These are phyloP conservation scores for Clonostachys chloroleuca DNA, from an alignment of 2,329 filamentous ascomycete genomes.

Conservation along the genomic window DNA sequence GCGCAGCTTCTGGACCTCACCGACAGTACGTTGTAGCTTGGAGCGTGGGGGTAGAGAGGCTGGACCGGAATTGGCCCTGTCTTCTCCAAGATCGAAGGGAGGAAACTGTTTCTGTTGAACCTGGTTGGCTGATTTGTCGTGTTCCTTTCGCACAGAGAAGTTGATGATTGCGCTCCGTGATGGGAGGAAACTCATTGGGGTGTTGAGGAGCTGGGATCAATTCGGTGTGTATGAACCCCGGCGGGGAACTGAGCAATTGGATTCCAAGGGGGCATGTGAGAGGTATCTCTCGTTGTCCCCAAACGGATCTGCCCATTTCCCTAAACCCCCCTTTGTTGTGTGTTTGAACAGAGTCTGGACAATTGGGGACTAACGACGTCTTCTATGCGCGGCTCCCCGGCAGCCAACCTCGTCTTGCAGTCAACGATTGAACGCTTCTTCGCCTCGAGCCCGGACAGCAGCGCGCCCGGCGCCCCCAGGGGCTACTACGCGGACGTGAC, in stretches of 20 bases:
- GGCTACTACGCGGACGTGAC: conserved; percentile 77
- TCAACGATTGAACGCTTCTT: conserved; percentile 89
- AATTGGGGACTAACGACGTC: neutral
- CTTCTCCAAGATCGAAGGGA: neutral
- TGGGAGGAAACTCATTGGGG: conserved; percentile 88
- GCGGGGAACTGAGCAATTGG: too few species aligned
- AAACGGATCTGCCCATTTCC: too few species aligned
- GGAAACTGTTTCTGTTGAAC: neutral
- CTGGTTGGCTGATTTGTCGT: neutral
- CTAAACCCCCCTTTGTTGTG: neutral
- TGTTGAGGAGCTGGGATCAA: conserved; percentile 94
- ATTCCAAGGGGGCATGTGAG: too few species aligned
- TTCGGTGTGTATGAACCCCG: conserved; percentile 62
- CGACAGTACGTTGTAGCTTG: conserved; percentile 67
- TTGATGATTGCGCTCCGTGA: conserved; percentile 88
- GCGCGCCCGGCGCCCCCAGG: conserved; percentile 23
- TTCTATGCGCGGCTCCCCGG: neutral
- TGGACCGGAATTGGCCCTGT: neutral
- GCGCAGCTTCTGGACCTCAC: conserved; percentile 93
- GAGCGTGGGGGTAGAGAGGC: neutral
- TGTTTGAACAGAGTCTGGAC: neutral
- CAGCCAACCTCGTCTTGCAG: conserved; percentile 93
- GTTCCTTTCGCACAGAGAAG: conserved; percentile 64
- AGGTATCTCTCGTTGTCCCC: too few species aligned
- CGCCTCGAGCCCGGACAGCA: conserved; percentile 42